phyloP scores from a whole-genome alignment of 179 eudicot genomes.

The Corrigiola litoralis region DNA sequence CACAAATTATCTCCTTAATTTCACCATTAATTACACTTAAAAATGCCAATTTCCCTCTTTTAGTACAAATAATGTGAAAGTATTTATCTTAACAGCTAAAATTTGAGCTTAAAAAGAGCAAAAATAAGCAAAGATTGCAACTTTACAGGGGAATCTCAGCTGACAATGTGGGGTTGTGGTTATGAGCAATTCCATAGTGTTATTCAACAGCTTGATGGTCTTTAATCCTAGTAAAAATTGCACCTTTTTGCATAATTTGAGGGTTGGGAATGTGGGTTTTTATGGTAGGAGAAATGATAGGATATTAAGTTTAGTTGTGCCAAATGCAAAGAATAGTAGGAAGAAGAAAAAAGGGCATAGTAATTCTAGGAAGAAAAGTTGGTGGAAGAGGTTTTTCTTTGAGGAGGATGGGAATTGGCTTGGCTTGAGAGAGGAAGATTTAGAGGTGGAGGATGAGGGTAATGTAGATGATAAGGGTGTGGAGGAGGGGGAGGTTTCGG shows the following conservation, averaged over 20 bases:
- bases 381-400: slow-evolving; percentile 85
- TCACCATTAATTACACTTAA: background rate
- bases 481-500: slow-evolving; percentile 41
- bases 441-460: slow-evolving; percentile 40
- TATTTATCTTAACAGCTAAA: too few species aligned
- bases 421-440: slow-evolving; percentile 71
- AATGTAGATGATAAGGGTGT: slow-evolving; percentile 16
- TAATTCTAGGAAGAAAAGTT: slow-evolving; percentile 40
- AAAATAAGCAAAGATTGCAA: background rate
- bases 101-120: background rate
- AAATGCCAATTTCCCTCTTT: background rate
- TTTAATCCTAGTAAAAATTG: slow-evolving; percentile 18
- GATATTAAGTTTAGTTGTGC: slow-evolving; percentile 31
- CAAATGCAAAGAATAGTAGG: slow-evolving; percentile 66
- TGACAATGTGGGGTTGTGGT: slow-evolving; percentile 42
- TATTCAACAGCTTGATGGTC: slow-evolving; percentile 20
- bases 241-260: slow-evolving; percentile 6
- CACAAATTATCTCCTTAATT: slow-evolving; percentile 4
- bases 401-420: slow-evolving; percentile 88
- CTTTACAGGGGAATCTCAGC: slow-evolving; percentile 20
- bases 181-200: slow-evolving; percentile 40
- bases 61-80: too few species aligned
- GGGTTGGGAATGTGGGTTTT: slow-evolving; percentile 16
- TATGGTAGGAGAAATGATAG: slow-evolving; percentile 30
- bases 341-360: slow-evolving; percentile 20